Evolutionary conservation across 345 rosid species (phyloP).

Genomic region (Cardamine resedifolia): DNA sequence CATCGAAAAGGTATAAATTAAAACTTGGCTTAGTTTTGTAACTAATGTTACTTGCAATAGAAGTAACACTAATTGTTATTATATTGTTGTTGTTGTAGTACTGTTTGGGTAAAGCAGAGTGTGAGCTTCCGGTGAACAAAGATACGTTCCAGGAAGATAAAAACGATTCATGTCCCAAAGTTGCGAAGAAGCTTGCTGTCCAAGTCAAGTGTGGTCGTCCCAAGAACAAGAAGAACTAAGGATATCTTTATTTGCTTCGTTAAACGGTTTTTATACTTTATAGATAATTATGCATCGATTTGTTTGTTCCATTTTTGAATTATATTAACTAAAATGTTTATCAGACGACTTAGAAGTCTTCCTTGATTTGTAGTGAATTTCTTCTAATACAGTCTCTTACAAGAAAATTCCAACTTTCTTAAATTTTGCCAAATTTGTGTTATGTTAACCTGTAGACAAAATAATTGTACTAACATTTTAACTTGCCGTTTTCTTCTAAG

Average conservation of each 20-base stretch:
- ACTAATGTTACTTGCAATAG: conserved; percentile 1
- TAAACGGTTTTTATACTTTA: conserved; percentile 7
- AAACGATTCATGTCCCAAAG: conserved; percentile 32
- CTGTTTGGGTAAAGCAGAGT: conserved; percentile 66
- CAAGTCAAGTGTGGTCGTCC: conserved; percentile 41
- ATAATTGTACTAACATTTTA: too few species aligned
- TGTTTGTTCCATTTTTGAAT: conserved; percentile 14
- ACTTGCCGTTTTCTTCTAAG: too few species aligned
- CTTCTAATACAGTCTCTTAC: background rate
- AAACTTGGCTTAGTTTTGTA: background rate
- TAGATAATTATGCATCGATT: conserved; percentile 17
- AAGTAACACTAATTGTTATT: background rate
- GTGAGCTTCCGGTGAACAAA: conserved; percentile 55
- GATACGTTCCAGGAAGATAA: conserved; percentile 36
- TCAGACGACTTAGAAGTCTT: background rate
- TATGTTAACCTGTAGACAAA: too few species aligned
- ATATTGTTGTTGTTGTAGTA: conserved; percentile 33
- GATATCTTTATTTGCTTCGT: background rate
- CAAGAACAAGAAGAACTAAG: conserved; percentile 31
- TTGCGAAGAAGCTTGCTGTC: conserved; percentile 32
- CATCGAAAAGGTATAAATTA: conserved; percentile 55
- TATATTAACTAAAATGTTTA: background rate
- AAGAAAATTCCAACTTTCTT: background rate
- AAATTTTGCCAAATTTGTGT: background rate
- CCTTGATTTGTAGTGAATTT: background rate